Evolutionary conservation across 768 basidiomycete species (phyloP), one percentile per base, ranked within the genome.

Genomic region (Mycena polygramma): DNA sequence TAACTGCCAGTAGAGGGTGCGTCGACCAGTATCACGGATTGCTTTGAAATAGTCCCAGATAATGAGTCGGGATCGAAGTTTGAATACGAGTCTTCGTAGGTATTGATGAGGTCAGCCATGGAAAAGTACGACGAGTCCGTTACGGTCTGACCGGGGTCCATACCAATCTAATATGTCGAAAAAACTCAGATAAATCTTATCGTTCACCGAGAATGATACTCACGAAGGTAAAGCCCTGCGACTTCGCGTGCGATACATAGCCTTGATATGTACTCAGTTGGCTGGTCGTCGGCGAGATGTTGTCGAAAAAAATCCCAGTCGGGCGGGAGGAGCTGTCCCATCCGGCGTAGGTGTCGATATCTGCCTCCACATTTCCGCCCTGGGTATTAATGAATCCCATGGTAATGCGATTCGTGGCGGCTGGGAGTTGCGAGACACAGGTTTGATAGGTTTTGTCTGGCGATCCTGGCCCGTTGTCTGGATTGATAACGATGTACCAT

Each of bases 281-380:
- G 43, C 26, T 55, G 26, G 67, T 35, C 9, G 37, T 61, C 13
- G 67, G 58, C 20, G 59, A 26, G 36, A 73, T n/a, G 17, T 30
- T 26, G 19, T 66, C 71, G 63, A 73, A 48, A 35, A 10, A 69
- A 36, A 73, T 73, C 13, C 71, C 71, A 6, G 36, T 30, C 0
- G 71, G 71, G 3, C 68, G 71, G 14, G 36, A 59, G 19, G 57
- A 9, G 46, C 53, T 64, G 14, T 37, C 35, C 71, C 71, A 73
- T 35, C 52, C 63, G 8, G 68, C 67, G 26, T 73, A 73, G 8
- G 67, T 66, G 54, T 73, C 71, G 26, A 73, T 59, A 41, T 73
- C 59, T 4, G 7, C 22, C 6, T 24, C 7, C 1, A 68, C 67
- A 20, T 22, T 65, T 10, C 51, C 51, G 14, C 17, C n/a, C 5